phyloP scores from a whole-genome alignment of 1,139 yeast species.

The Chernovozyma aurita region DNA sequence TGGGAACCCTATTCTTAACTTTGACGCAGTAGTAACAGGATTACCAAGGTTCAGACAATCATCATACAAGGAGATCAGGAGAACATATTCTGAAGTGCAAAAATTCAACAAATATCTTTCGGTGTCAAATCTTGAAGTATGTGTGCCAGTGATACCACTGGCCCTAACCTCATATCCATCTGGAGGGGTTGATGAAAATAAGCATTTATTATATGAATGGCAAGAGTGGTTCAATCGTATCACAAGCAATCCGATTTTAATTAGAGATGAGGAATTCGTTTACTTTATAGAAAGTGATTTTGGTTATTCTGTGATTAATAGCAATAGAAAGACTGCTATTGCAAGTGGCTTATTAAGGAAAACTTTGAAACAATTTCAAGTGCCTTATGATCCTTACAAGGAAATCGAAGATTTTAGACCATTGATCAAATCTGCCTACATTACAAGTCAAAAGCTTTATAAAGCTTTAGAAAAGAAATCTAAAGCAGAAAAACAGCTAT shows the following conservation, averaged over 20 bases:
- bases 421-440: conserved; percentile 70
- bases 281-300: conserved; percentile 86
- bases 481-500: conserved; percentile 52
- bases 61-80: conserved; percentile 66
- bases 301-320: conserved; percentile 66
- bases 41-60: conserved; percentile 75
- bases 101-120: conserved; percentile 74
- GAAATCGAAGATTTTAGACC: conserved; percentile 87
- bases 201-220: conserved; percentile 52
- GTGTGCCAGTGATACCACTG: conserved; percentile 84
- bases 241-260: conserved; percentile 66
- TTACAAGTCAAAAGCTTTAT: conserved; percentile 52
- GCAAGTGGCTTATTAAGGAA: conserved; percentile 84
- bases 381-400: conserved; percentile 83
- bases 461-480: conserved; percentile 52
- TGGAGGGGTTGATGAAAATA: conserved; percentile 77
- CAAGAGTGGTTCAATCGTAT: conserved; percentile 88
- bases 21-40: conserved; percentile 41
- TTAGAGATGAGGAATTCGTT: conserved; percentile 84
- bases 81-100: conserved; percentile 75
- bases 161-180: conserved; percentile 73
- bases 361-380: conserved; percentile 84
- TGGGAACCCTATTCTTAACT: conserved; percentile 42
- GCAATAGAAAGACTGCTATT: conserved; percentile 51
- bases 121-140: conserved; percentile 83